Evolutionary conservation across 192 early-diverging fungal genomes (phyloP).

Genomic region (Gonapodya sp.): DNA sequence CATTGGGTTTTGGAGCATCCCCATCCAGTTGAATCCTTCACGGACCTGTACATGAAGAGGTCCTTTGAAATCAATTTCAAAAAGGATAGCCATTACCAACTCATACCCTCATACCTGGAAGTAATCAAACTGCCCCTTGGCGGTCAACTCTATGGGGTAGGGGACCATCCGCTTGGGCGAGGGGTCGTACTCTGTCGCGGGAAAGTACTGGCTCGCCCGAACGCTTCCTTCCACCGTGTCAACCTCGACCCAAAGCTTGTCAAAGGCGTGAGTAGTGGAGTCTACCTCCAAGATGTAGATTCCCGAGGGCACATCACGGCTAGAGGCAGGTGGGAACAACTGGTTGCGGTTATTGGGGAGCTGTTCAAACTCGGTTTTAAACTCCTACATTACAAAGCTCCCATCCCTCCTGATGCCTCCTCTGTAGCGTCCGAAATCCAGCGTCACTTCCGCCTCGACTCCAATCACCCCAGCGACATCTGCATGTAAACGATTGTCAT

Average conservation of each 20-base stretch:
- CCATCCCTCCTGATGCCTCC: neutral
- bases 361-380: too few species aligned
- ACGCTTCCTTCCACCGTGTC: conserved; percentile 5
- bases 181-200: conserved; percentile 5
- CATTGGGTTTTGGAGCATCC: conserved; percentile 8
- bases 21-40: conserved; percentile 5
- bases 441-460: neutral
- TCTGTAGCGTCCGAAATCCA: neutral
- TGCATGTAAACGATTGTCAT: too few species aligned
- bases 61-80: neutral
- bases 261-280: neutral
- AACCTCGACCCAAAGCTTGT: conserved; percentile 5
- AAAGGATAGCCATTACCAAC: neutral
- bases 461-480: neutral
- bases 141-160: neutral
- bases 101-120: neutral
- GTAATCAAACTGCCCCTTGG: neutral
- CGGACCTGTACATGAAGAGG: neutral
- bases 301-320: neutral
- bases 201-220: neutral
- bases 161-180: neutral
- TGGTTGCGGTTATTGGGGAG: too few species aligned
- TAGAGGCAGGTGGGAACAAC: too few species aligned
- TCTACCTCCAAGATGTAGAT: neutral
- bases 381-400: neutral